A percentile compares a stretch with the other conserved stretches of the same genome.
Conservation (phyloP, 2,329 filamentous ascomycete genomes). For the Calonectria hongkongensis region DNA sequence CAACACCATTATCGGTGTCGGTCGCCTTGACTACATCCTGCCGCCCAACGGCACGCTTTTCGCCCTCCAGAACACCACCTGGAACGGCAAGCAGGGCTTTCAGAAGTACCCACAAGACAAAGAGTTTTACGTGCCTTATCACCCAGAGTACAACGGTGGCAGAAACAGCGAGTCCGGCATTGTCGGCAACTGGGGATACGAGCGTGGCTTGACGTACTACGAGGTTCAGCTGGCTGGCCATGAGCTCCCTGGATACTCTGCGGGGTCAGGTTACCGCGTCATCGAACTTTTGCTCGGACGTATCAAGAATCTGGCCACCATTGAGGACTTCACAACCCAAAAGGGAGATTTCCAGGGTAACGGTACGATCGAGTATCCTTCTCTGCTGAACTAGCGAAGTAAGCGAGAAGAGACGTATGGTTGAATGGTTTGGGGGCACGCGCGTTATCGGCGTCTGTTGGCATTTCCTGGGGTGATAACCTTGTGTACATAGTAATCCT, state of each 20-base stretch:
- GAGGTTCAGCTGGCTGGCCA: conserved; percentile 80
- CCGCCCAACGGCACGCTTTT: conserved; percentile 82
- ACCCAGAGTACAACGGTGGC: conserved; percentile 62
- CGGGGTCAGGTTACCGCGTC: conserved; percentile 55
- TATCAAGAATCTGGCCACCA: conserved; percentile 48
- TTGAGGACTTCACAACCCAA: conserved; percentile 52
- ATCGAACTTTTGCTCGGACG: conserved; percentile 54
- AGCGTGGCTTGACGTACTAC: conserved; percentile 84
- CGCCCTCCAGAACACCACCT: conserved; percentile 87
- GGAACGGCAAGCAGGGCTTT: conserved; percentile 83
- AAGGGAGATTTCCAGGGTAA: conserved; percentile 47
- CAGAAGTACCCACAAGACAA: conserved; percentile 65
- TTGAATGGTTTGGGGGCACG: neutral
- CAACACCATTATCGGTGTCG: conserved; percentile 57
- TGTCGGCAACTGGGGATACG: conserved; percentile 81
- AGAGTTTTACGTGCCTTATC: conserved; percentile 82
- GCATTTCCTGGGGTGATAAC: neutral
- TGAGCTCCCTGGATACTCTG: conserved; percentile 56
- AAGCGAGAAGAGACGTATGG: too few species aligned
- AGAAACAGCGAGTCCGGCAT: conserved; percentile 77
- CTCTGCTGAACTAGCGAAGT: conserved; percentile 2
- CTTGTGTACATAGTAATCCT: neutral
- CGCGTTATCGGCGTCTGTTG: neutral
- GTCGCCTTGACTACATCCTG: conserved; percentile 76
- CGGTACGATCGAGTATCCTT: conserved; percentile 25